Evolutionary conservation across 2,329 filamentous ascomycete species (phyloP).

Genomic region (Penicillium sp.): DNA sequence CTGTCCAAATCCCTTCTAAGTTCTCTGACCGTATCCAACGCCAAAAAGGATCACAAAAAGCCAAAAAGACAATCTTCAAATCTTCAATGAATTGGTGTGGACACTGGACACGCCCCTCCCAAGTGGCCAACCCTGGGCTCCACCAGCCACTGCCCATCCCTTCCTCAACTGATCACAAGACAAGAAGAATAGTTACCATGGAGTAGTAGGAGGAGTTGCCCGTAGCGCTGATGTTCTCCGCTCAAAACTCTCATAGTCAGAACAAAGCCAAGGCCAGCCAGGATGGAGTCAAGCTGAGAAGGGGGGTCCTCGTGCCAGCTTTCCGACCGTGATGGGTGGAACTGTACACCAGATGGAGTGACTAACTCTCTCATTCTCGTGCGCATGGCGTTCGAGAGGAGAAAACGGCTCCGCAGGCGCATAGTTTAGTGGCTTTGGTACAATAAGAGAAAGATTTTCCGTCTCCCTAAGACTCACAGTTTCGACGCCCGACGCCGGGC

Average conservation of each 20-base stretch:
- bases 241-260: neutral
- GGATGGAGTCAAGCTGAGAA: neutral
- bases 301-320: neutral
- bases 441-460: neutral
- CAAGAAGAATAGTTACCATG: neutral
- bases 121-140: constrained; percentile 5
- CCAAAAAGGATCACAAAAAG: neutral
- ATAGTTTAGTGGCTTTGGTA: constrained; percentile 6
- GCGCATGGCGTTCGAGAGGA: neutral
- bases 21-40: neutral
- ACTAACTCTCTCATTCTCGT: neutral
- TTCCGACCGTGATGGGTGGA: neutral
- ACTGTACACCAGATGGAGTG: neutral
- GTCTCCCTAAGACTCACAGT: neutral
- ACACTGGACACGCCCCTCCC: constrained; percentile 11
- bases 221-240: neutral
- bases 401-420: neutral
- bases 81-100: constrained; percentile 11
- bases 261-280: neutral
- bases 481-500: neutral
- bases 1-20: neutral
- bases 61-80: constrained; percentile 7
- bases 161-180: neutral
- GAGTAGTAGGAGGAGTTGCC: neutral
- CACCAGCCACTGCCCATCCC: constrained; percentile 9